phyloP scores from a whole-genome alignment of 345 rosid species.

The Crucihimalaya himalaica region DNA sequence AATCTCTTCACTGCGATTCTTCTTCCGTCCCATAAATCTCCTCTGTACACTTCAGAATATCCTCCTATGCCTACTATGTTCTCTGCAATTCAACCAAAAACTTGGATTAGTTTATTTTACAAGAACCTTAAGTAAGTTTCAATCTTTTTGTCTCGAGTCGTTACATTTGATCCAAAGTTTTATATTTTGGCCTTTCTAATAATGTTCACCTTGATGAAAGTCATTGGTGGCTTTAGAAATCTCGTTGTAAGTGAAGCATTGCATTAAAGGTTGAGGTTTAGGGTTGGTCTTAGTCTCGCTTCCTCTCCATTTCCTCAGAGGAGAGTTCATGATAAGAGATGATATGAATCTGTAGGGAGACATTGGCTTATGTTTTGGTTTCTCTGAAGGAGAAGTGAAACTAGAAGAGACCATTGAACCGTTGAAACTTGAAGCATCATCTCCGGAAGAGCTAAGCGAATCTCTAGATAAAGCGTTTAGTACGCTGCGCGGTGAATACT shows the following conservation, averaged over 20 bases:
- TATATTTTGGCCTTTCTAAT: neutral
- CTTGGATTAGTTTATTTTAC: neutral
- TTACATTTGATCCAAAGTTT: neutral
- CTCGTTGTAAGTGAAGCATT: slow-evolving; percentile 73
- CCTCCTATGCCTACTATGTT: slow-evolving; percentile 83
- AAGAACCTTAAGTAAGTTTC: neutral
- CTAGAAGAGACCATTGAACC: slow-evolving; percentile 53
- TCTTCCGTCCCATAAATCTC: slow-evolving; percentile 74
- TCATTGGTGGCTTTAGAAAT: slow-evolving; percentile 68
- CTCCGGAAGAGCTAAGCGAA: slow-evolving; percentile 55
- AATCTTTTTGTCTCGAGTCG: neutral
- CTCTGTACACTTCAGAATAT: slow-evolving; percentile 89
- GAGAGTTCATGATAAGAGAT: slow-evolving; percentile 55
- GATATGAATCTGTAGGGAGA: slow-evolving; percentile 56
- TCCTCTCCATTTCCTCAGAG: slow-evolving; percentile 53
- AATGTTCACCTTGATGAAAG: slow-evolving; percentile 63
- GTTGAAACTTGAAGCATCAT: slow-evolving; percentile 52
- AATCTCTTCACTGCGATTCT: slow-evolving; percentile 81
- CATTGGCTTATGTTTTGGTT: slow-evolving; percentile 41
- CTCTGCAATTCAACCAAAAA: slow-evolving; percentile 46
- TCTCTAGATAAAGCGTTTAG: slow-evolving; percentile 54
- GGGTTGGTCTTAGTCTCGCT: slow-evolving; percentile 34
- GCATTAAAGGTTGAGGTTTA: slow-evolving; percentile 55
- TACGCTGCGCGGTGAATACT: slow-evolving; percentile 63
- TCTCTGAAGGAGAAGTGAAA: slow-evolving; percentile 41